Conservation (phyloP, 208 protist species). For the Trypanosoma congolense region DNA sequence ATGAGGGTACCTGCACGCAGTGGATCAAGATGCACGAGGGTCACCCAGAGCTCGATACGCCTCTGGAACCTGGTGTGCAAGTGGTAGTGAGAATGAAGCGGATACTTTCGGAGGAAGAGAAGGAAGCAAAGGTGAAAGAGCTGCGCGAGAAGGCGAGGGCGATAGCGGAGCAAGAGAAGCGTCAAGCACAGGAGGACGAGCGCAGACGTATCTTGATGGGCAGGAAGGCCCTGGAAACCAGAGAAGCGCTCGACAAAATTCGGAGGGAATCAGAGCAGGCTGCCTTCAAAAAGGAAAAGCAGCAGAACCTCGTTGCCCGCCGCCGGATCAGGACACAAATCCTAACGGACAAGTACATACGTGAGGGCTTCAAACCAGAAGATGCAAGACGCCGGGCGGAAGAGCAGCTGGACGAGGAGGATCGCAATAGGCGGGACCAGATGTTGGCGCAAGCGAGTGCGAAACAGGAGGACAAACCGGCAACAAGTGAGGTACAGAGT, state of each 20-base stretch:
- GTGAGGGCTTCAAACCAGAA: slow-evolving; percentile 41
- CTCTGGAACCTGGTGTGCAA: slow-evolving; percentile 59
- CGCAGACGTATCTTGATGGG: slow-evolving; percentile 54
- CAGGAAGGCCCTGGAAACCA: slow-evolving; percentile 43
- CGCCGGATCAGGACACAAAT: slow-evolving; percentile 63
- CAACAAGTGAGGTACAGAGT: not conserved
- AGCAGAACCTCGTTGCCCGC: slow-evolving; percentile 44
- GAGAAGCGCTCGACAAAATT: slow-evolving; percentile 46
- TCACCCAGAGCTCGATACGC: slow-evolving; percentile 77
- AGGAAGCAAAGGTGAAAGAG: slow-evolving; percentile 63
- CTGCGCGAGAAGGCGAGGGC: slow-evolving; percentile 46
- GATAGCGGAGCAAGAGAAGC: slow-evolving; percentile 50
- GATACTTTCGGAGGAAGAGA: slow-evolving; percentile 66
- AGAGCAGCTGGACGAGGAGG: slow-evolving; percentile 45
- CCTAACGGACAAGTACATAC: slow-evolving; percentile 57
- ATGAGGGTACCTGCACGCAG: slow-evolving; percentile 69
- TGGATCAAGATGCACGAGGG: slow-evolving; percentile 85
- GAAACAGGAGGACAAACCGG: not conserved
- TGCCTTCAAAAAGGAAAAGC: slow-evolving; percentile 45
- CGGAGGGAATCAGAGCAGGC: slow-evolving; percentile 43
- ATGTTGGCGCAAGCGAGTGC: slow-evolving; percentile 11
- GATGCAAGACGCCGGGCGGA: slow-evolving; percentile 44
- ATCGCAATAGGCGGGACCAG: slow-evolving; percentile 27
- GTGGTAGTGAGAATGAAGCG: slow-evolving; percentile 61
- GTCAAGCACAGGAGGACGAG: slow-evolving; percentile 50